Evolutionary conservation across 1,284 basidiomycete genomes (phyloP).

Genomic region (Ganoderma resinaceum): DNA sequence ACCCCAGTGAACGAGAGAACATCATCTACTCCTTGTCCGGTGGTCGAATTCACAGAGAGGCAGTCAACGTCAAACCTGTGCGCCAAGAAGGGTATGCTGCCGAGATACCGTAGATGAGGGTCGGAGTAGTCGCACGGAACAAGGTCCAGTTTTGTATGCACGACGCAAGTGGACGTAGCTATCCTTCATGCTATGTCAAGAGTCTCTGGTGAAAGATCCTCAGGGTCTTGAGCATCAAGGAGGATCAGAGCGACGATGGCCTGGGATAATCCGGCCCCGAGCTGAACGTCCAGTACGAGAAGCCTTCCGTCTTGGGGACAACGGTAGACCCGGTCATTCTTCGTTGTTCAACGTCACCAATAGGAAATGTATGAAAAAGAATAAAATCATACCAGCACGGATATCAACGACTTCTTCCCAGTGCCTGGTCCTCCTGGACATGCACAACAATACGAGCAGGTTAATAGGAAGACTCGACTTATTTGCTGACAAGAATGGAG

Average conservation of each 20-base stretch:
- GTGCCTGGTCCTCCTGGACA: background rate
- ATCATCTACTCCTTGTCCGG: constrained; percentile 2
- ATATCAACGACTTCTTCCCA: constrained; percentile 10
- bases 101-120: background rate
- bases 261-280: background rate
- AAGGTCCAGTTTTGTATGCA: constrained; percentile 14
- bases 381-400: constrained; percentile 3
- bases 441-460: background rate
- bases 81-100: background rate
- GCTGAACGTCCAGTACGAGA: background rate
- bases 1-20: constrained; percentile 7
- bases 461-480: background rate
- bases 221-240: background rate
- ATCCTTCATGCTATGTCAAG: background rate
- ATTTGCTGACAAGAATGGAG: background rate
- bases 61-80: constrained; percentile 7
- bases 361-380: background rate
- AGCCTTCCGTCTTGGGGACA: background rate
- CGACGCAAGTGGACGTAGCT: background rate
- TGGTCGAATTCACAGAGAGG: background rate
- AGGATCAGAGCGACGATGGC: constrained; percentile 11
- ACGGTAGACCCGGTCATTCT: constrained; percentile 6
- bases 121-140: constrained; percentile 8
- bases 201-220: background rate
- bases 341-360: background rate